A percentile compares a stretch with the other conserved stretches of the same genome.
Evolutionary conservation across 805 yeast species (phyloP).

Genomic region (Candida ponderosae): DNA sequence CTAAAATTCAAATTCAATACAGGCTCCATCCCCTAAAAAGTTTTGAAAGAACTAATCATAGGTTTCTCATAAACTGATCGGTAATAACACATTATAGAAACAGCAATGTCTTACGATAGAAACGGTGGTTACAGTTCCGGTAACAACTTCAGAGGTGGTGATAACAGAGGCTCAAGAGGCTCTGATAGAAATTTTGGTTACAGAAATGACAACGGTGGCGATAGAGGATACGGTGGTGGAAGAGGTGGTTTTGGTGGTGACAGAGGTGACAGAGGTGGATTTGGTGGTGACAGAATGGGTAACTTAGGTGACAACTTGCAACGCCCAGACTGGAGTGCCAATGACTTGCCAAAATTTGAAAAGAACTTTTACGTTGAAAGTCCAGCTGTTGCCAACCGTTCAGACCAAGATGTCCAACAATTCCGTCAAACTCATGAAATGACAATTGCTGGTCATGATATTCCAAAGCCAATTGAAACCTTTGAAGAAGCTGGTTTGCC

Average conservation of each 20-base stretch:
- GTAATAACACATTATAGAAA: too few species aligned
- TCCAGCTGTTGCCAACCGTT: conserved; percentile 66
- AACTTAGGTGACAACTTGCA: conserved; percentile 46
- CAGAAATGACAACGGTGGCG: conserved; percentile 30
- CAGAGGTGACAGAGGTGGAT: conserved; percentile 24
- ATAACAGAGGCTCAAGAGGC: conserved; percentile 29
- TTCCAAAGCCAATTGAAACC: conserved; percentile 87
- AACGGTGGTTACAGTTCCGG: conserved; percentile 29
- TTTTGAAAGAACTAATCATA: too few species aligned
- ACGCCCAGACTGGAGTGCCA: conserved; percentile 77
- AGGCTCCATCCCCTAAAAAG: too few species aligned
- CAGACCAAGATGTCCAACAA: conserved; percentile 60
- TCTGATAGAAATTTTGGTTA: conserved; percentile 26
- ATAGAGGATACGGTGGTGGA: conserved; percentile 31
- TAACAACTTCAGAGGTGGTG: conserved; percentile 32
- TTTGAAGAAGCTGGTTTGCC: conserved; percentile 99
- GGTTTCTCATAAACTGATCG: too few species aligned
- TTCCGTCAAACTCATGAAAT: conserved; percentile 84
- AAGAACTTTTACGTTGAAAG: conserved; percentile 91
- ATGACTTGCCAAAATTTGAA: conserved; percentile 78
- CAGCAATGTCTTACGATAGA: conserved; percentile 19
- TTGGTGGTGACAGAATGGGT: conserved; percentile 33
- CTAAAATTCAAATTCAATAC: too few species aligned
- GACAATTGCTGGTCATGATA: conserved; percentile 75
- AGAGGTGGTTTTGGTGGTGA: conserved; percentile 28